A percentile compares a stretch with the other conserved stretches of the same genome.
Evolutionary conservation across 805 yeast genomes (phyloP).

Genomic region (Yamadazyma insecticola): DNA sequence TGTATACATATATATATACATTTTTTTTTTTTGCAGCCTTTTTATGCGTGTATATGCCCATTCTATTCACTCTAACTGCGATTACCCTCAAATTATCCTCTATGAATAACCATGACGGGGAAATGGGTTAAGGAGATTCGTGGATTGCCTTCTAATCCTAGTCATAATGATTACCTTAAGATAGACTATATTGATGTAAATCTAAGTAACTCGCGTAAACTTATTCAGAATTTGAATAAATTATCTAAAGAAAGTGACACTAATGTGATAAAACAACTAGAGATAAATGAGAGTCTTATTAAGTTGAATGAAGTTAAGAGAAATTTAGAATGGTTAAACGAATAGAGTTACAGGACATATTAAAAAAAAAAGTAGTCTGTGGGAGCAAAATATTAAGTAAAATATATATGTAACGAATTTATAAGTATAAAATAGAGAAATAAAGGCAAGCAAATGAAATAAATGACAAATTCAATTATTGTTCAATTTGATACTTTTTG

Average conservation of each 20-base stretch:
- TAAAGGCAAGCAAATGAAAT: too few species aligned
- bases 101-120: not conserved
- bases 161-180: constrained; percentile 23
- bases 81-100: not conserved
- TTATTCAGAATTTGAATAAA: constrained; percentile 16
- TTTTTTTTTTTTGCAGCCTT: too few species aligned
- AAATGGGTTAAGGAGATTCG: constrained; percentile 12
- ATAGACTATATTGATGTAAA: constrained; percentile 31
- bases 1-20: too few species aligned
- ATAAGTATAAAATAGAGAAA: too few species aligned
- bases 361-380: too few species aligned
- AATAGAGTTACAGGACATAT: too few species aligned
- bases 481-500: constrained; percentile 4
- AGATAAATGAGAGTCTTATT: constrained; percentile 11
- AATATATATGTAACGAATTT: too few species aligned
- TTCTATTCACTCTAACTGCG: too few species aligned
- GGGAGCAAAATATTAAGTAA: too few species aligned
- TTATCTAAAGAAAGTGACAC: constrained; percentile 6
- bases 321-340: constrained; percentile 8
- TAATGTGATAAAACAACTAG: constrained; percentile 2
- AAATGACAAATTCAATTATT: not conserved
- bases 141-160: constrained; percentile 11
- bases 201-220: constrained; percentile 27
- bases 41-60: too few species aligned
- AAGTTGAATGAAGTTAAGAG: constrained; percentile 5